These are phyloP conservation scores for Botrytis deweyae DNA, from an alignment of 2,329 filamentous ascomycete genomes.

Conservation along the genomic window DNA sequence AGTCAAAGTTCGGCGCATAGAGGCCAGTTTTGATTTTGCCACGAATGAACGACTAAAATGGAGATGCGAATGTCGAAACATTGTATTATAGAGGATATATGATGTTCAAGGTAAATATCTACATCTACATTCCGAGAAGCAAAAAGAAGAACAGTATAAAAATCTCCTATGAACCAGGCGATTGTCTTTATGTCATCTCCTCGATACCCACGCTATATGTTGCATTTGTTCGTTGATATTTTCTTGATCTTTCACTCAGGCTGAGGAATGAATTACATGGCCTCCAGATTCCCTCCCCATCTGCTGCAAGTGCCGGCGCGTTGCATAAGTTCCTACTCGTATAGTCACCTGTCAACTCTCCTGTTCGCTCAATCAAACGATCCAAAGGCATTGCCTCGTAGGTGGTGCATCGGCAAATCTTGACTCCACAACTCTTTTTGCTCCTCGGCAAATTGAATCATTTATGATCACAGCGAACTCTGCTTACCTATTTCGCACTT, in stretches of 20 bases:
- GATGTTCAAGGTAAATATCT: neutral
- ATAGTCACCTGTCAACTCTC: neutral
- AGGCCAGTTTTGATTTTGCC: neutral
- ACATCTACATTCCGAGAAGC: neutral
- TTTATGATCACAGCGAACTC: neutral
- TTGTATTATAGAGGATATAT: conserved; percentile 15
- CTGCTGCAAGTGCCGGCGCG: neutral
- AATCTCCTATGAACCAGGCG: conserved; percentile 1
- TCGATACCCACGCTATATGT: neutral
- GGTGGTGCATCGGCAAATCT: neutral
- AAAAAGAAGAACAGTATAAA: neutral
- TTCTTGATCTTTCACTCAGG: neutral
- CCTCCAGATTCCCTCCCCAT: neutral
- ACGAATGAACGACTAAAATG: neutral
- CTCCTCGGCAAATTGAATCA: neutral
- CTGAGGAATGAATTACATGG: neutral
- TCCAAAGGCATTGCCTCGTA: neutral
- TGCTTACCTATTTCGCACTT: no score
- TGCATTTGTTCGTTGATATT: neutral
- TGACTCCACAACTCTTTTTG: neutral
- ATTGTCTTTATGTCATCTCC: neutral
- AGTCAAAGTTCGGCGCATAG: conserved; percentile 40
- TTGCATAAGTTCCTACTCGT: neutral
- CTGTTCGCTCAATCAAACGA: no score
- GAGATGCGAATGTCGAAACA: no score